phyloP scores from a whole-genome alignment of 2,329 filamentous ascomycete genomes.

The Verticillium tricorpus region DNA sequence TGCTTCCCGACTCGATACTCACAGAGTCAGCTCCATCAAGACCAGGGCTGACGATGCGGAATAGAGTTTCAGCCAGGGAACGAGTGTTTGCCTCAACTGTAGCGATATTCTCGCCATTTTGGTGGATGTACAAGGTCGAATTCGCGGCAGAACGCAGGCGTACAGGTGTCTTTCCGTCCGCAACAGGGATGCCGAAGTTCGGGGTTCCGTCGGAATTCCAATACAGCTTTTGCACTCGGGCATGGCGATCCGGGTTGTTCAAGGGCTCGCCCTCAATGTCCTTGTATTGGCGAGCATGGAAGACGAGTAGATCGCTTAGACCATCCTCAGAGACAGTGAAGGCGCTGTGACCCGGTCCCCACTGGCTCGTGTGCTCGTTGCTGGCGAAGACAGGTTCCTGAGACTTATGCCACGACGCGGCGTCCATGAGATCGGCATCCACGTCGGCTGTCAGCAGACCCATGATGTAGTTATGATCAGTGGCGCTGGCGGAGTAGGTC shows the following conservation, averaged over 20 bases:
- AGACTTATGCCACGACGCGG: slow-evolving; percentile 18
- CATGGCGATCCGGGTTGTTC: slow-evolving; percentile 19
- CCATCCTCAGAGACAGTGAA: slow-evolving; percentile 24
- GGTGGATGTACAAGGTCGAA: slow-evolving; percentile 11
- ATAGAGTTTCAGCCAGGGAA: slow-evolving; percentile 16
- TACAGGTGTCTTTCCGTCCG: slow-evolving; percentile 16
- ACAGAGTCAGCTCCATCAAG: slow-evolving; percentile 14
- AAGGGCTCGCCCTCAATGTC: slow-evolving; percentile 22
- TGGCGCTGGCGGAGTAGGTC: slow-evolving; percentile 15
- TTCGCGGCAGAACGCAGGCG: slow-evolving; percentile 12
- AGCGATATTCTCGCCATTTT: slow-evolving; percentile 1
- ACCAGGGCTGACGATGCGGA: slow-evolving; percentile 17
- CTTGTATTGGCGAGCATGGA: slow-evolving; percentile 18
- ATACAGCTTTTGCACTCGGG: slow-evolving; percentile 24
- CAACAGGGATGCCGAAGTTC: slow-evolving; percentile 22
- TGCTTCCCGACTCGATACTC: slow-evolving; percentile 18
- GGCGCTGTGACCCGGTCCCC: slow-evolving; percentile 22
- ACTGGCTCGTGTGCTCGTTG: slow-evolving; percentile 20
- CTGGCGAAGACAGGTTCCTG: slow-evolving; percentile 19
- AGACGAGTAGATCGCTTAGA: slow-evolving; percentile 21
- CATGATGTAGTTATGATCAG: slow-evolving; percentile 23
- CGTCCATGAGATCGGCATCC: slow-evolving; percentile 17
- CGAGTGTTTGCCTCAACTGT: neutral
- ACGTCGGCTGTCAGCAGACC: slow-evolving; percentile 18
- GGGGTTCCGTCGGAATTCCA: slow-evolving; percentile 23